phyloP scores from a whole-genome alignment of 805 yeast genomes.

The Metschnikowia gruessii region DNA sequence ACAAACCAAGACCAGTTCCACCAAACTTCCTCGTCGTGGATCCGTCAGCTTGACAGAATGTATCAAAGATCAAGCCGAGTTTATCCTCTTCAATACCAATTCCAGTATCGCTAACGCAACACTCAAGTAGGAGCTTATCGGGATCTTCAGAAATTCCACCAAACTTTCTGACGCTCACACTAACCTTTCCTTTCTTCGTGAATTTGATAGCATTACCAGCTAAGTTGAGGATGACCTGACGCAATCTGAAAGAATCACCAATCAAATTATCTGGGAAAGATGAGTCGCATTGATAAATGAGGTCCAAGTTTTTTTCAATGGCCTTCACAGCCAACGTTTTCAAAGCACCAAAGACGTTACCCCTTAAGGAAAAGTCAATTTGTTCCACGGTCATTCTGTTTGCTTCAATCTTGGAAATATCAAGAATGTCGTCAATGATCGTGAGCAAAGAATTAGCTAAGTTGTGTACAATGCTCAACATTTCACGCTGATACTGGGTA shows the following conservation, averaged over 20 bases:
- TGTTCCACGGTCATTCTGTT: conserved; percentile 91
- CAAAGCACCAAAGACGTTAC: conserved; percentile 86
- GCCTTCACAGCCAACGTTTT: conserved; percentile 89
- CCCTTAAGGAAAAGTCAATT: conserved; percentile 80
- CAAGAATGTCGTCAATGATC: conserved; percentile 85
- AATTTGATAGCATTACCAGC: conserved; percentile 91
- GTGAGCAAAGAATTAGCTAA: conserved; percentile 82
- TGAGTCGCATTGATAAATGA: conserved; percentile 78
- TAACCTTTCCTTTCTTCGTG: conserved; percentile 78
- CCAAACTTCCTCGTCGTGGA: conserved; percentile 91
- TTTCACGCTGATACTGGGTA: conserved; percentile 88
- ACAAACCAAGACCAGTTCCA: conserved; percentile 87
- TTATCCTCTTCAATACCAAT: conserved; percentile 87
- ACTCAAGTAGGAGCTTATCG: conserved; percentile 58
- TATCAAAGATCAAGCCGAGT: conserved; percentile 80
- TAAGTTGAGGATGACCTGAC: conserved; percentile 82
- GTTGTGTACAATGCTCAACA: conserved; percentile 86
- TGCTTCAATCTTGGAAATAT: conserved; percentile 91
- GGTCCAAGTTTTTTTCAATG: conserved; percentile 77
- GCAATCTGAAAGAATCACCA: conserved; percentile 84
- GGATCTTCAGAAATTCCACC: conserved; percentile 31
- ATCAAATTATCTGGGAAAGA: conserved; percentile 83
- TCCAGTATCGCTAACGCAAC: conserved; percentile 88
- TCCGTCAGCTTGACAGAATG: conserved; percentile 92
- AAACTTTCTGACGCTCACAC: conserved; percentile 65